A percentile compares a stretch with the other conserved stretches of the same genome.
Conservation (phyloP, 2,329 filamentous ascomycete genomes). For the Paraconiothyrium sp. region DNA sequence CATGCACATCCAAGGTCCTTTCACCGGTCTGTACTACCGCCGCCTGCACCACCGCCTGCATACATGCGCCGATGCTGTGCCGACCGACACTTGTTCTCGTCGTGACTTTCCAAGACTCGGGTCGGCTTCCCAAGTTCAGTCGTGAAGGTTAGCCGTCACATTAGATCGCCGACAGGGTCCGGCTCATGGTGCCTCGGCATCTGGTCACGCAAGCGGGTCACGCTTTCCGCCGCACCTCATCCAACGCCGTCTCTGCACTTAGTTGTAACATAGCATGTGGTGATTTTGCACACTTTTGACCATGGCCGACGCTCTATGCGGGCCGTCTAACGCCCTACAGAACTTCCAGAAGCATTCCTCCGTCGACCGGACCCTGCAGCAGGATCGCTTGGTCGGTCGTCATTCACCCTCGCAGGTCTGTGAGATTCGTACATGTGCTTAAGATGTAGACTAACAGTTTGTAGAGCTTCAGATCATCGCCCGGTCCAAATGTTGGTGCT, state of each 20-base stretch:
- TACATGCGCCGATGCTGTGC: not conserved
- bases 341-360: conserved; percentile 75
- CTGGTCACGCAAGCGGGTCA: conserved; percentile 19
- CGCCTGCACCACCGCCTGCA: not conserved
- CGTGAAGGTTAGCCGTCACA: not conserved
- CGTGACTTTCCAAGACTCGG: not conserved
- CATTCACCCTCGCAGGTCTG: conserved; percentile 65
- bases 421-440: conserved; percentile 6
- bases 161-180: conserved; percentile 11
- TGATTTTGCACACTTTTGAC: conserved; percentile 37
- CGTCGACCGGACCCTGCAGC: conserved; percentile 75
- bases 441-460: conserved; percentile 25
- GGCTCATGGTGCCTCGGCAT: conserved; percentile 23
- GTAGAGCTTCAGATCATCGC: conserved; percentile 70
- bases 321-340: conserved; percentile 78
- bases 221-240: conserved; percentile 7
- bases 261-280: conserved; percentile 27
- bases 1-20: conserved; percentile 16
- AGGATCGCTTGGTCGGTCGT: conserved; percentile 71
- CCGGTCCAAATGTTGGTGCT: conserved; percentile 61
- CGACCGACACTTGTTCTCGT: not conserved
- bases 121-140: not conserved
- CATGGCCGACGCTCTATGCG: conserved; percentile 76
- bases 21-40: conserved; percentile 28
- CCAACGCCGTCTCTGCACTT: conserved; percentile 15